A percentile compares a stretch with the other conserved stretches of the same genome.
Evolutionary conservation across 108 stramenopile genomes (phyloP).

Genomic region (Discostella pseudostelligera): DNA sequence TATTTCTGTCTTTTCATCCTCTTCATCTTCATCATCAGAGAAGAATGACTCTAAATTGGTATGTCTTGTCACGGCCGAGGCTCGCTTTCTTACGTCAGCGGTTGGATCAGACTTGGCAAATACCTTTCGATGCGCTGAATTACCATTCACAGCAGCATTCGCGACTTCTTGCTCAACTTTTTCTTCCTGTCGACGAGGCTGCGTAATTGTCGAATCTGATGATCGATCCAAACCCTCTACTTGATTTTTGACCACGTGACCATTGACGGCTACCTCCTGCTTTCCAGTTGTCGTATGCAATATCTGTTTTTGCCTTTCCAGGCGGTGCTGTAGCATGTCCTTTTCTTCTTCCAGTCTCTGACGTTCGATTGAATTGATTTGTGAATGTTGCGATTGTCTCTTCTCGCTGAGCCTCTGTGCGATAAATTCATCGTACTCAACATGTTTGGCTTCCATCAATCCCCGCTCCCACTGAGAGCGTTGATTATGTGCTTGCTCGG

Average conservation of each 20-base stretch:
- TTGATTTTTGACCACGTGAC: background rate
- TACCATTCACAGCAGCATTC: background rate
- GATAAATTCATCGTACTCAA: slow-evolving; percentile 22
- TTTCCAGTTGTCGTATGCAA: background rate
- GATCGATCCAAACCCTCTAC: background rate
- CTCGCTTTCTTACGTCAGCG: slow-evolving; percentile 1
- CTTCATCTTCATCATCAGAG: slow-evolving; percentile 32
- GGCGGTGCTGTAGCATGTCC: slow-evolving; percentile 4
- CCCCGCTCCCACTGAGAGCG: slow-evolving; percentile 12
- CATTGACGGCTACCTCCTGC: background rate
- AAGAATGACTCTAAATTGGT: slow-evolving; percentile 41
- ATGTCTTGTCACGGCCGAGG: slow-evolving; percentile 4
- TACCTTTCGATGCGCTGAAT: slow-evolving; percentile 14
- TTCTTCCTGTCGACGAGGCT: background rate
- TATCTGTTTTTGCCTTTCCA: slow-evolving; percentile 11
- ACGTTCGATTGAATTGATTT: slow-evolving; percentile 14
- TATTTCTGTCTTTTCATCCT: slow-evolving; percentile 20
- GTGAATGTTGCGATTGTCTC: background rate
- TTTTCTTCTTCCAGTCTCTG: slow-evolving; percentile 24
- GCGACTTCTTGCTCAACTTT: background rate
- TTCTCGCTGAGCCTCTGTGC: slow-evolving; percentile 6
- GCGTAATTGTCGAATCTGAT: background rate
- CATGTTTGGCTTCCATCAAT: slow-evolving; percentile 19
- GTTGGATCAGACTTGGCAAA: slow-evolving; percentile 19
- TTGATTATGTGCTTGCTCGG: slow-evolving; percentile 17